Evolutionary conservation across 441 rosid species (phyloP), one percentile per base, ranked within the genome.

Genomic region (Theobroma grandiflorum): DNA sequence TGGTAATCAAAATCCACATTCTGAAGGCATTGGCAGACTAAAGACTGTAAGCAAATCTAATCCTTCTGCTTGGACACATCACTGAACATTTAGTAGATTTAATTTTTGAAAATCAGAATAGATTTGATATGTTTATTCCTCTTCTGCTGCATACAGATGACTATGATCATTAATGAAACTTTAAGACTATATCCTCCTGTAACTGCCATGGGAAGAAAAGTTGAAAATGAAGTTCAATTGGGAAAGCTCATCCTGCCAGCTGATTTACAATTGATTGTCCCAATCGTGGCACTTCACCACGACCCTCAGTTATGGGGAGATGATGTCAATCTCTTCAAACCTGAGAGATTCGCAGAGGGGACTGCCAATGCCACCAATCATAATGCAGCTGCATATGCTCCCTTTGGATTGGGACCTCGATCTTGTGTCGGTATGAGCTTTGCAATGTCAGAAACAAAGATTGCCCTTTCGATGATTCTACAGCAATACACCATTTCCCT

Each of bases 401-500:
- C 92, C 26, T 61, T 61, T n/a, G 65, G 65, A 22, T 20, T 61
- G 65, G 65, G 65, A 22, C 37, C 65, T 22, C 65, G 65, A 3
- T 83, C 16, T 26, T 87, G 90, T 62, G 88, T 82, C 0, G 89
- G 89, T 7, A 37, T 72, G 50, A 85, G 75, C 80, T 61, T 85
- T 62, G 84, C 79, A 4, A 81, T 84, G 65, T 78, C 58, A 6
- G 84, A 83, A 65, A 76, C 74, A 82, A 82, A 89, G 35, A 80
- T 82, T 11, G 82, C 82, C 2, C 73, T 85, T 20, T 74, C 89
- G 0, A 84, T 90, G 90, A 87, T 88, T 62, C 83, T 90, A n/a
- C 90, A 88, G 33, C 86, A 84, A 4, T 87, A 87, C 80, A 72
- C 15, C 16, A 76, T 87, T 65, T 72, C 78, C 2, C 67, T 88